Percentiles rank a stretch among this genome's conserved stretches.
phyloP scores from a whole-genome alignment of 2,329 filamentous ascomycete genomes.

The Hypoxylon sp. region DNA sequence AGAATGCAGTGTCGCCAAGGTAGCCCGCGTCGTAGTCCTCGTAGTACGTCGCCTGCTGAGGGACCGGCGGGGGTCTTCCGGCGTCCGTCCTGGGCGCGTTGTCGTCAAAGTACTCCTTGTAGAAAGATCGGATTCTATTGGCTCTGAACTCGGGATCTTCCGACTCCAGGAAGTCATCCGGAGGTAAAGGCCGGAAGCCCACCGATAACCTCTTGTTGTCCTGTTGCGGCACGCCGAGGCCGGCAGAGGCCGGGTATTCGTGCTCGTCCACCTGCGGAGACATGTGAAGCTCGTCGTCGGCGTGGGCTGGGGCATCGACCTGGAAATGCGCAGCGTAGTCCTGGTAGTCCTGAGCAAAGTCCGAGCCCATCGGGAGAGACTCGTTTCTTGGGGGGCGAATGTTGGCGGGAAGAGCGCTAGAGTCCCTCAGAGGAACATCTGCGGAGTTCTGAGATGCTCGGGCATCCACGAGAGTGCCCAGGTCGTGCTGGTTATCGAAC shows the following conservation, averaged over 20 bases:
- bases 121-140: conserved; percentile 97
- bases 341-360: conserved; percentile 37
- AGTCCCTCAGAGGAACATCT: conserved; percentile 33
- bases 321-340: conserved; percentile 39
- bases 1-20: conserved; percentile 71
- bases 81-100: conserved; percentile 43
- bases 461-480: conserved; percentile 38
- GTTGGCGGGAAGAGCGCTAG: conserved; percentile 43
- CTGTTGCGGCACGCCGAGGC: conserved; percentile 62
- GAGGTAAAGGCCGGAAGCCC: conserved; percentile 84
- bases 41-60: conserved; percentile 61
- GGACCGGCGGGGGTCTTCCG: conserved; percentile 37
- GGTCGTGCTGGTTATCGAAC: conserved; percentile 26
- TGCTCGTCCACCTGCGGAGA: conserved; percentile 36
- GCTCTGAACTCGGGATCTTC: conserved; percentile 95
- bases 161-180: conserved; percentile 77
- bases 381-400: conserved; percentile 47
- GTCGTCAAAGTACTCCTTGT: conserved; percentile 99
- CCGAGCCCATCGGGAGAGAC: conserved; percentile 43
- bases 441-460: conserved; percentile 37
- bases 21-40: conserved; percentile 79
- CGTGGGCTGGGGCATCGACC: conserved; percentile 42
- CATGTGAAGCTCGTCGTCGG: conserved; percentile 35
- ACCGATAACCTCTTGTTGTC: conserved; percentile 69
- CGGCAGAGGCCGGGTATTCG: conserved; percentile 43